Evolutionary conservation across 2,329 filamentous ascomycete genomes (phyloP), one percentile per base, ranked within the genome.

Genomic region (Penicillium fuscoglaucum): DNA sequence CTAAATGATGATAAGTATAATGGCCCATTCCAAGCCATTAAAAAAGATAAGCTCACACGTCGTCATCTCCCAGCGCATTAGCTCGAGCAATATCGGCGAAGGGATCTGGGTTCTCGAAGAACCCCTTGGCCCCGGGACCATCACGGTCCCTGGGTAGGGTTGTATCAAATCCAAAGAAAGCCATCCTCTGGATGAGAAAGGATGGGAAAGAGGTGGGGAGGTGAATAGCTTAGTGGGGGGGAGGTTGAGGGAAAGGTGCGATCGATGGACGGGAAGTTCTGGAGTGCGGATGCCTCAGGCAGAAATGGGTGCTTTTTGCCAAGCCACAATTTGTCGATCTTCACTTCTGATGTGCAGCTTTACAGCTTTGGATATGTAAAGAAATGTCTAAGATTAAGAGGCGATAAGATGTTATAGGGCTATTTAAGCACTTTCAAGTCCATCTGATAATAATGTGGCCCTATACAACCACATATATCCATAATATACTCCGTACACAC

Each of bases 81-180:
- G 76, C 83, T 68, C 82, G 82, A 58, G 90, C 87, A 57, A 97
- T 85, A 58, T 90, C 88, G 64, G 90, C 91, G 76, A 98, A 98
- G 40, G 93, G 91, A 76, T 99, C 92, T 67, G 90, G 84, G 60
- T 92, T 89, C 68, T 91, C 88, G 78, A 98, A 98, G 71, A 80
- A 78, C 45, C 78, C 78, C 68, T 92, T 91, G 39, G 87, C 88
- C 55, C 83, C 81, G 68, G 82, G 78, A 58, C 57, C 58, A 72
- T 92, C 89, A 66, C 84, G 80, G 74, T 87, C 85, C 72, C 82
- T 79, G 51, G 86, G 86, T 31, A 87, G 84, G 62, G 82, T 83
- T 57, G 88, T 82, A 73, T 96, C 89, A 77, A 96, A 93, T 66
- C 91, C 90, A 78, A 96, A 96, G 82, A 96, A 96, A 35, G 92